Conservation (phyloP, 2,329 filamentous ascomycete genomes). For the Fusarium clavum region DNA sequence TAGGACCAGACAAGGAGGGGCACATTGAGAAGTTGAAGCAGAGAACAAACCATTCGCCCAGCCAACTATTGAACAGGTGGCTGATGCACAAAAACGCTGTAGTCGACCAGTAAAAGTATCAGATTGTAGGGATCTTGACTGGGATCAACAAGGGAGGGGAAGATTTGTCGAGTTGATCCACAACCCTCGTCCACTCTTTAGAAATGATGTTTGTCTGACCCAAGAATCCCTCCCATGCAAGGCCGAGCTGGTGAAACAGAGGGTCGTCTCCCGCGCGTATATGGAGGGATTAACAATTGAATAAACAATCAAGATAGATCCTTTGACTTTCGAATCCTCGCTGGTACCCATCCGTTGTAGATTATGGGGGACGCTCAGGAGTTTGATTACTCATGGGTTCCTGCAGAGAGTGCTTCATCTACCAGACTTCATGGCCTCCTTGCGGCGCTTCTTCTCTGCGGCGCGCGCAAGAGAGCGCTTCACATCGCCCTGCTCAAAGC, state of each 20-base stretch:
- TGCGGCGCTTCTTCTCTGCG: constrained; percentile 70
- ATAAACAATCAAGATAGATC: constrained; percentile 31
- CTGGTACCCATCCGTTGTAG: not conserved
- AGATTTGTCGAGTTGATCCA: constrained; percentile 13
- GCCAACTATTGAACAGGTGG: constrained; percentile 31
- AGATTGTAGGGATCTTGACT: constrained; percentile 11
- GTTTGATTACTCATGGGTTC: constrained; percentile 14
- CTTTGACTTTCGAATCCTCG: constrained; percentile 17
- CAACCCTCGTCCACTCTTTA: constrained; percentile 13
- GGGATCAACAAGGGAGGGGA: constrained; percentile 9
- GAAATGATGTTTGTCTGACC: constrained; percentile 17
- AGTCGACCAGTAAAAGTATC: constrained; percentile 23
- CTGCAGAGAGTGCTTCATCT: constrained; percentile 48
- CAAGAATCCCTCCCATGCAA: constrained; percentile 14
- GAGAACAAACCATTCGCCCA: constrained; percentile 14
- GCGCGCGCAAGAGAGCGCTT: constrained; percentile 73
- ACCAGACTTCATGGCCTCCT: constrained; percentile 66
- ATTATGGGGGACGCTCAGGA: not conserved
- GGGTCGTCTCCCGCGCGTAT: constrained; percentile 24
- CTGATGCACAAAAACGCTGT: constrained; percentile 39
- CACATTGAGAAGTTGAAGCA: not conserved
- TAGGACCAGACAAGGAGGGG: constrained; percentile 16
- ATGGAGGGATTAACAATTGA: constrained; percentile 22
- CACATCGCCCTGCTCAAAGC: constrained; percentile 88
- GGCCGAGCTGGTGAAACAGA: constrained; percentile 21